Base-by-base conservation (phyloP, 208 protist genomes). In the Balamuthia mandrillaris region DNA sequence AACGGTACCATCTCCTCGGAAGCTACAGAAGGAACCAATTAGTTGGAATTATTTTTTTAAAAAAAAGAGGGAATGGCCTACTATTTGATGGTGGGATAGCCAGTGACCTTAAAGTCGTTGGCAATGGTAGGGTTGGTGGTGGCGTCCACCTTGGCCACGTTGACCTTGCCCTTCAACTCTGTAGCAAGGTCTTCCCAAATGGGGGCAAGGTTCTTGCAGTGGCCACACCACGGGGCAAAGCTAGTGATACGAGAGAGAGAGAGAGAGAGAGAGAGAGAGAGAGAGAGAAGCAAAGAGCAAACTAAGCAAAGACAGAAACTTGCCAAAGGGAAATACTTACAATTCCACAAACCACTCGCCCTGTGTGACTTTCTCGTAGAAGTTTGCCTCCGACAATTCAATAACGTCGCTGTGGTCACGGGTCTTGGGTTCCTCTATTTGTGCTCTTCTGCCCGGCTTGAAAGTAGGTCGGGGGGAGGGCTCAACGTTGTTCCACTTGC, bases 201-300 rank as follows among this genome's bases (percentile, higher is more conserved):
- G 52, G 72, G 72, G 1, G 72, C 72, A 37, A 81, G 52, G 72
- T 81, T 56, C 72, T 81, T 81, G 52, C 72, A 81, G 41, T 81
- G 72, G 3, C 72, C 72, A 27, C 72, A 81, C 72, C 72, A 49
- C 1, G 72, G 72, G 7, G 31, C 41, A 70, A 33, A 35, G 10
- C 24, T 29, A 29, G 56, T 31, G 16, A 63, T 21, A 21, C 9
- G 56, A 21, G 33, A 6, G 6, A 29, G 6, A 63, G 2, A 33
- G 14, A 31, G 66, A 18, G n/a, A n/a, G n/a, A n/a, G n/a, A n/a
- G n/a, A n/a, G n/a, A n/a, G n/a, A 21, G 47, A 54, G 21, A 54
- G 14, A 21, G 47, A 24, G 47, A 54, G 47, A 54, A 54, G 47
- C 14, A 54, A 21, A 21, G 47, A 21, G 21, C 16, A 54, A 24